A percentile compares a stretch with the other conserved stretches of the same genome.
Evolutionary conservation across 2,329 filamentous ascomycete species (phyloP).

Genomic region (Colletotrichum liaoningense): DNA sequence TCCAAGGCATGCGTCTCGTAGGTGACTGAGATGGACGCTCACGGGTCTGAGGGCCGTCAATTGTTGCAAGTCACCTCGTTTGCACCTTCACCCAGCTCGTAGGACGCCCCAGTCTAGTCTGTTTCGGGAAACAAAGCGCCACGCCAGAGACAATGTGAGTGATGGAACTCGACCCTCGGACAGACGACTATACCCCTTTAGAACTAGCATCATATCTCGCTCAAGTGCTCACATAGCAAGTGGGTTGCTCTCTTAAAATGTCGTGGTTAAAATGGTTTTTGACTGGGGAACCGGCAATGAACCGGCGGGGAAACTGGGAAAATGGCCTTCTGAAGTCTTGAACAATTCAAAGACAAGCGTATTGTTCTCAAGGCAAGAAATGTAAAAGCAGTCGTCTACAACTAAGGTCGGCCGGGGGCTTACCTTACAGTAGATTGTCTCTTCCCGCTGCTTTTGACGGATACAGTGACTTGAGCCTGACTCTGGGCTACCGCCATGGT

Average conservation of each 20-base stretch:
- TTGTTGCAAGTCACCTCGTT: constrained; percentile 19
- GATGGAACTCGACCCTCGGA: constrained; percentile 12
- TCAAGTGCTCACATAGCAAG: not conserved
- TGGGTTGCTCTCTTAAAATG: not conserved
- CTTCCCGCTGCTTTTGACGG: not conserved
- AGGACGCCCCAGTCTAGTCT: constrained; percentile 2
- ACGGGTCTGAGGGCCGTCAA: constrained; percentile 5
- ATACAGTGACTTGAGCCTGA: too few relatives aligned
- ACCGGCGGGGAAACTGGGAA: not conserved
- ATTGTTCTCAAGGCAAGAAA: not conserved
- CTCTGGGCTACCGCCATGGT: not conserved
- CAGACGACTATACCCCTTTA: not conserved
- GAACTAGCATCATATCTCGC: not conserved
- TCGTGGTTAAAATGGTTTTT: not conserved
- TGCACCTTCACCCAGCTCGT: not conserved
- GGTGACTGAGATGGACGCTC: constrained; percentile 19
- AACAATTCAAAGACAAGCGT: not conserved
- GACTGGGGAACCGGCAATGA: constrained; percentile 12
- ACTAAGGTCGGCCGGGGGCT: not conserved
- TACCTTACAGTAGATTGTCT: not conserved
- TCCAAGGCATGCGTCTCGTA: not conserved
- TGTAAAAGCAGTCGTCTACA: not conserved
- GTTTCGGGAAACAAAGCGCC: not conserved
- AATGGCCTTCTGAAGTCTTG: not conserved
- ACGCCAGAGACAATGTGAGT: constrained; percentile 4